Evolutionary conservation across 345 rosid genomes (phyloP).

Genomic region (Arabis hirsuta): DNA sequence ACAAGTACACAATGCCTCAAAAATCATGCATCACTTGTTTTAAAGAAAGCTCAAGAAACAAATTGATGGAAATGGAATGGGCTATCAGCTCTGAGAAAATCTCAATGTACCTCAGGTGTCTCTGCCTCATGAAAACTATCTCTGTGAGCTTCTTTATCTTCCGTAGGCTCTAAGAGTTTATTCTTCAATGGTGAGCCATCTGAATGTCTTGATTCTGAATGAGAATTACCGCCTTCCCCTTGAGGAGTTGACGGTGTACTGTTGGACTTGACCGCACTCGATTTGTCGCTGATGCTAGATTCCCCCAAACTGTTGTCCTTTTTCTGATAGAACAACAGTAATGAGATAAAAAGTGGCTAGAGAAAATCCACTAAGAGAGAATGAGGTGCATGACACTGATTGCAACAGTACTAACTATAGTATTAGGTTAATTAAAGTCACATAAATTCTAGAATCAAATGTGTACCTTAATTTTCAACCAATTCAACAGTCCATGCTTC

Average conservation of each 20-base stretch:
- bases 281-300: conserved; percentile 72
- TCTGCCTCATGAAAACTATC: conserved; percentile 69
- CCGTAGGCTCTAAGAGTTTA: conserved; percentile 61
- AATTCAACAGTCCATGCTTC: conserved; percentile 87
- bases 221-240: conserved; percentile 65
- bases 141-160: conserved; percentile 62
- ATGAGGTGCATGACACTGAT: conserved; percentile 9
- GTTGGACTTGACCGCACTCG: conserved; percentile 77
- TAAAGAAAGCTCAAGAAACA: conserved; percentile 12
- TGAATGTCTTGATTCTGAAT: conserved; percentile 65
- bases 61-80: conserved; percentile 12
- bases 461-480: conserved; percentile 89
- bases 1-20: conserved; percentile 35
- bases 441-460: conserved; percentile 25
- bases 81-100: conserved; percentile 8
- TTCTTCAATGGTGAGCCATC: conserved; percentile 71
- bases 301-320: conserved; percentile 59
- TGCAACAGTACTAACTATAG: conserved; percentile 7
- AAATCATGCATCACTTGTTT: conserved; percentile 9
- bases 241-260: conserved; percentile 91
- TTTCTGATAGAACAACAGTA: conserved; percentile 58
- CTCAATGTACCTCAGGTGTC: conserved; percentile 71
- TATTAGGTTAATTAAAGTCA: conserved; percentile 31
- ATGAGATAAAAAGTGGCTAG: conserved; percentile 29
- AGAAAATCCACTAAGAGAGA: conserved; percentile 1